Evolutionary conservation across 768 basidiomycete species (phyloP).

Genomic region (Austroboletus festivus): DNA sequence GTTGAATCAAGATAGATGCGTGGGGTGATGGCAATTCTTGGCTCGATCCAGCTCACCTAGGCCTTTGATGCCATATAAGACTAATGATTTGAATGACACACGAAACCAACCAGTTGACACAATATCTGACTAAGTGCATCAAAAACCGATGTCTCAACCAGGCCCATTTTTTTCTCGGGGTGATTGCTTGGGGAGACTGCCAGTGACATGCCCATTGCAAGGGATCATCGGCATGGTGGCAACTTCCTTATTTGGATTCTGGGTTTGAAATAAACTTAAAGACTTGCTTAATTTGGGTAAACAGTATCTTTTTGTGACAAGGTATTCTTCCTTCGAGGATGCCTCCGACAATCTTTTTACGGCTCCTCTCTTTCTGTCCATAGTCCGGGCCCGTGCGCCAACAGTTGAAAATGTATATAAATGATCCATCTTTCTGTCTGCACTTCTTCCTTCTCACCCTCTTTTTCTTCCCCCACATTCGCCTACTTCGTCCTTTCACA

Average conservation of each 20-base stretch:
- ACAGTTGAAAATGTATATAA: slow-evolving; percentile 24
- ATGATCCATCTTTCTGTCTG: slow-evolving; percentile 9
- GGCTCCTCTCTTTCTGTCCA: slow-evolving; percentile 20
- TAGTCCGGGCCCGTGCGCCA: slow-evolving; percentile 30
- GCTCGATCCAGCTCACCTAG: too few relatives aligned
- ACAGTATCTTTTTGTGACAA: slow-evolving; percentile 12
- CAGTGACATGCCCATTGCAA: too few relatives aligned
- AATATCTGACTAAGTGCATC: too few relatives aligned
- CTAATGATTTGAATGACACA: too few relatives aligned
- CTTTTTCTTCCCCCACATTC: slow-evolving; percentile 13
- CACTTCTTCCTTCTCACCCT: slow-evolving; percentile 8
- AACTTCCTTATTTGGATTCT: slow-evolving; percentile 16
- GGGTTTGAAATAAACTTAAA: slow-evolving; percentile 26
- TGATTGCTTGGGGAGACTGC: too few relatives aligned
- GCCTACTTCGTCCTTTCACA: slow-evolving; percentile 16
- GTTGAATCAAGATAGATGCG: too few relatives aligned
- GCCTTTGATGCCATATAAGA: too few relatives aligned
- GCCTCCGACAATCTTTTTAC: slow-evolving; percentile 15
- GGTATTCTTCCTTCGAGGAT: slow-evolving; percentile 19
- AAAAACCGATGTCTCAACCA: too few relatives aligned
- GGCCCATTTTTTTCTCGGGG: too few relatives aligned
- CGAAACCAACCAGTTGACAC: too few relatives aligned
- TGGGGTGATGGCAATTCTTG: too few relatives aligned
- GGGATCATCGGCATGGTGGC: slow-evolving; percentile 16
- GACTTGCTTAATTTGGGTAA: slow-evolving; percentile 25